A percentile compares a stretch with the other conserved stretches of the same genome.
phyloP scores from a whole-genome alignment of 2,329 filamentous ascomycete species.

The Teratosphaeria destructans region DNA sequence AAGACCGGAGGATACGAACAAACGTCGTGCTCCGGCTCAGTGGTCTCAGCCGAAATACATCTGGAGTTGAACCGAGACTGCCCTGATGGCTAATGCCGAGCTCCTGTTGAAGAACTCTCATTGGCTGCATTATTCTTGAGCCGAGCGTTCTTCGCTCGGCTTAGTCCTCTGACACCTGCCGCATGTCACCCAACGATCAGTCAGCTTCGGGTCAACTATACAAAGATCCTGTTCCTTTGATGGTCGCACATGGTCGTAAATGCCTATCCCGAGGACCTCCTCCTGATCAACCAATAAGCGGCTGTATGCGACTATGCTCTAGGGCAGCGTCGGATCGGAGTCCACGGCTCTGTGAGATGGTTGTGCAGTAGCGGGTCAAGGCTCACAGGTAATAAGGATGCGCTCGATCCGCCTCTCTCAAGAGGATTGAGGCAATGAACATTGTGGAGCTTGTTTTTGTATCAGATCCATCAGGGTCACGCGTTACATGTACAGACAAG shows the following conservation, averaged over 20 bases:
- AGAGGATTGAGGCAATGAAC: neutral
- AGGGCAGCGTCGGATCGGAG: neutral
- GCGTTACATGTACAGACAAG: neutral
- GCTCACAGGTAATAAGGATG: neutral
- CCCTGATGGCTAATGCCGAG: neutral
- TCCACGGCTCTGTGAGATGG: neutral
- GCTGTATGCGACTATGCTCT: neutral
- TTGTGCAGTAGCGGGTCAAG: neutral
- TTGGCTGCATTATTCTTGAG: neutral
- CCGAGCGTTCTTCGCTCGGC: neutral
- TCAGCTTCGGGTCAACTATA: neutral
- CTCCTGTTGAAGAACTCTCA: neutral
- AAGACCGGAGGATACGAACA: neutral
- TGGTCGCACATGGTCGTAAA: neutral
- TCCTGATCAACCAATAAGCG: neutral
- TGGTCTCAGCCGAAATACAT: neutral
- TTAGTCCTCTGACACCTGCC: neutral
- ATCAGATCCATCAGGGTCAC: neutral
- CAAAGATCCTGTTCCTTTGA: neutral
- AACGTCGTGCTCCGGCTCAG: neutral
- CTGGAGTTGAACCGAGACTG: neutral
- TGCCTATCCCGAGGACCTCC: neutral
- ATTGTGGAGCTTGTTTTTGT: neutral
- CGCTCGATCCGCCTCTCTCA: neutral
- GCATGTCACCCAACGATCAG: neutral